These are phyloP conservation scores for Backusella luteola DNA, from an alignment of 192 early-diverging fungal genomes.

Conservation along the genomic window DNA sequence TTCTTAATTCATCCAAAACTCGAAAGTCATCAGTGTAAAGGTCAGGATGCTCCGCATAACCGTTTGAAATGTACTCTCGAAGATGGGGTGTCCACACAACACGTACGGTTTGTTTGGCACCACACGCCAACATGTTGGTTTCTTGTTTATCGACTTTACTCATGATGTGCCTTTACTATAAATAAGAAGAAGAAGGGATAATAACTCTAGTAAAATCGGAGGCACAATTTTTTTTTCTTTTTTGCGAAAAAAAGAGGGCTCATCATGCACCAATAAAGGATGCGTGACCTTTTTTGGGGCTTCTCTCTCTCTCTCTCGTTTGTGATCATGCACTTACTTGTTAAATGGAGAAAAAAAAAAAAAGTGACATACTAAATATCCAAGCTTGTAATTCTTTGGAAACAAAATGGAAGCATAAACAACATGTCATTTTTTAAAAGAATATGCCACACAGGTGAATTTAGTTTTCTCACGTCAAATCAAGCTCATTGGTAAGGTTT, in stretches of 20 bases:
- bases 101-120: conserved; percentile 59
- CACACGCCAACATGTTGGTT: conserved; percentile 58
- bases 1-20: conserved; percentile 73
- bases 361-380: too few species aligned
- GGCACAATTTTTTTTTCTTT: neutral
- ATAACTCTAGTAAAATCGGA: neutral
- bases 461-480: too few species aligned
- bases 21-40: conserved; percentile 85
- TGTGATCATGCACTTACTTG: neutral
- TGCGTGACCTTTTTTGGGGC: neutral
- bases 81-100: conserved; percentile 54
- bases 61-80: conserved; percentile 70
- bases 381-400: too few species aligned
- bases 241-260: neutral
- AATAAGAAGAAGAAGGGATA: neutral
- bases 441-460: too few species aligned
- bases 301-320: neutral
- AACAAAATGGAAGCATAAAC: too few species aligned
- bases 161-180: neutral
- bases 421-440: too few species aligned
- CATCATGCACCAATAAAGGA: neutral
- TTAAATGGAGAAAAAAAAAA: too few species aligned
- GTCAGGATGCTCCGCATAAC: conserved; percentile 86
- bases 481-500: too few species aligned
- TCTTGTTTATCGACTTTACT: neutral